Evolutionary conservation across 2,329 filamentous ascomycete genomes (phyloP), one percentile per base, ranked within the genome.

Genomic region (Xylariomycetidae sp.): DNA sequence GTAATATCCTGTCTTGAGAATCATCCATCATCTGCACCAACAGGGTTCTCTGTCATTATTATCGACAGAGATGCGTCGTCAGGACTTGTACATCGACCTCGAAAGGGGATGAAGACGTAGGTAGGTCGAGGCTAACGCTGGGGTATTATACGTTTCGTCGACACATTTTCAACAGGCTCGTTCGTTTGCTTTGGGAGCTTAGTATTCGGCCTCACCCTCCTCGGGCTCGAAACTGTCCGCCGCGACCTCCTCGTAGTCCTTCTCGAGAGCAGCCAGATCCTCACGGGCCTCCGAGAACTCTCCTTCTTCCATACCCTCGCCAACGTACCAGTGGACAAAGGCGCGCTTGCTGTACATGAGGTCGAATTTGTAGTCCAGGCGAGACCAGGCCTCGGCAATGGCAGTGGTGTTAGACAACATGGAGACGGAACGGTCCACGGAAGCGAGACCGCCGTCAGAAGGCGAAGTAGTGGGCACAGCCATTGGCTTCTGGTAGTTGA

Each of bases 261-360:
- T 86, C 72, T 90, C 86, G 20, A 92, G 71, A 30, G 86, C 86
- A 43, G 86, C 86, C 41, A 92, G 71, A 60, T 92, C 86, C 69
- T 92, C 86, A 50, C 86, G 82, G 42, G 86, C 86, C 65, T 92
- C 86, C 44, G 81, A 85, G 69, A 92, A 92, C 64, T 92, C 86
- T 53, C 86, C 86, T 62, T 92, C 86, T 69, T 92, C 86, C 86
- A 92, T 92, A 67, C 86, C 86, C 68, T 92, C 86, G 47, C 86
- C 86, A 34, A 92, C 86, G 49, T 85, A 85, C 81, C 81, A 85
- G 66, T 85, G 80, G 28, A 85, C 80, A 51, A 85, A 85, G 40
- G 81, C 80, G 48, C 81, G 80, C 74, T 85, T 85, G 66, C 74
- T 80, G 72, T 85, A 83, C 81, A 85, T 85, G 52, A 85, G 80